Percentiles rank a stretch among this genome's conserved stretches.
These are phyloP conservation scores for Cladophialophora exuberans DNA, from an alignment of 2,329 filamentous ascomycete species.

Conservation along the genomic window DNA sequence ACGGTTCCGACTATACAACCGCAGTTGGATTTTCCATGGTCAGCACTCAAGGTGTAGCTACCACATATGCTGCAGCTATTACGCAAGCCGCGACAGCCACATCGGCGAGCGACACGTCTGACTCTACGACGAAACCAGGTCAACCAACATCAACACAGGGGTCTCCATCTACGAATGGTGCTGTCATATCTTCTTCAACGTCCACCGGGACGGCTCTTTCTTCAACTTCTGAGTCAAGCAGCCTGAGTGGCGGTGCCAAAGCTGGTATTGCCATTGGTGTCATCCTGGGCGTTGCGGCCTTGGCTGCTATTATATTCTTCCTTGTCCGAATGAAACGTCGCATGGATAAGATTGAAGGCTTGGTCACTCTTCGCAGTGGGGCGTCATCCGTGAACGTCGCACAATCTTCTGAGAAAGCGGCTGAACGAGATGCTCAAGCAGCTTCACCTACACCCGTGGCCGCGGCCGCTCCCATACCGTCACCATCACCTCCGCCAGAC, in stretches of 20 bases:
- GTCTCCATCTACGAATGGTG: neutral
- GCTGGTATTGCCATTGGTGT: constrained; percentile 23
- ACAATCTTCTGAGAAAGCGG: constrained; percentile 3
- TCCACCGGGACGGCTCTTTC: neutral
- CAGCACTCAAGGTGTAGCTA: constrained; percentile 18
- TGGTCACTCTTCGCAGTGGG: constrained; percentile 9
- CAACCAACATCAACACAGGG: neutral
- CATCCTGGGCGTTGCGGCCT: constrained; percentile 14
- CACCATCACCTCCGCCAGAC: neutral
- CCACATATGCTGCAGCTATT: constrained; percentile 16
- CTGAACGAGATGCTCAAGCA: neutral
- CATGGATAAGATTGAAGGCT: constrained; percentile 5
- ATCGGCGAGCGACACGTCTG: neutral
- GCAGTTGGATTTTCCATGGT: constrained; percentile 23
- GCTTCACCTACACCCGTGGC: neutral
- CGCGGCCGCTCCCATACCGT: neutral
- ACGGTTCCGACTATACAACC: constrained; percentile 16
- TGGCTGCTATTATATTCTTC: constrained; percentile 12
- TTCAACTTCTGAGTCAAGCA: neutral
- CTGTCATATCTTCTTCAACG: constrained; percentile 1
- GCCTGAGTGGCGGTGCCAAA: constrained; percentile 20
- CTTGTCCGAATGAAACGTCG: constrained; percentile 6
- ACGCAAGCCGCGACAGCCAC: constrained; percentile 7
- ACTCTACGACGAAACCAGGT: no score
- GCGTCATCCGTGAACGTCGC: constrained; percentile 3